A percentile compares a stretch with the other conserved stretches of the same genome.
Conservation (phyloP, 306 rosid genomes). For the Prunus mongolica region DNA sequence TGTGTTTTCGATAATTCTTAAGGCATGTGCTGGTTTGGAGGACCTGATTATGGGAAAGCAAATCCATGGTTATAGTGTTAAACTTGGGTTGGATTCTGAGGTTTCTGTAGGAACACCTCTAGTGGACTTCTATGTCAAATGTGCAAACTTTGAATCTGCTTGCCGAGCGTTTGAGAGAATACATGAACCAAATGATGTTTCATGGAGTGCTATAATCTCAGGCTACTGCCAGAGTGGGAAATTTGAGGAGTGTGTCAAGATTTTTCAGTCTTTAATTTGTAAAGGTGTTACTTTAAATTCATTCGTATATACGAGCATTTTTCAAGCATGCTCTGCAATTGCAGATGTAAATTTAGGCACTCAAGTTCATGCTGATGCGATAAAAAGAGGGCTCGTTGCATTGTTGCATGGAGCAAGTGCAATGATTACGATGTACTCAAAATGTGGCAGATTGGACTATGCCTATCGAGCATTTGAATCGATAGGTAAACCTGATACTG, state of each 20-base stretch:
- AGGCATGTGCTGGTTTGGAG: conserved; percentile 51
- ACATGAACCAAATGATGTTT: conserved; percentile 49
- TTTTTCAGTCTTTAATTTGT: conserved; percentile 41
- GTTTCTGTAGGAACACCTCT: conserved; percentile 68
- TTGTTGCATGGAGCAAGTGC: conserved; percentile 53
- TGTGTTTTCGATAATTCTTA: conserved; percentile 52
- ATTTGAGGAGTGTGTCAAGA: conserved; percentile 40
- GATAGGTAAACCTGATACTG: conserved; percentile 46
- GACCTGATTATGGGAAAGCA: conserved; percentile 41
- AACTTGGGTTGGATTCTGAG: conserved; percentile 53
- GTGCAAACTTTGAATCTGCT: conserved; percentile 47
- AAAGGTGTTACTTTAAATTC: conserved; percentile 47
- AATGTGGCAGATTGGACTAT: conserved; percentile 53
- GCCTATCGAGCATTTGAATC: conserved; percentile 48
- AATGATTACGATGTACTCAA: conserved; percentile 63
- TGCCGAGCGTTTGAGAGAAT: conserved; percentile 43
- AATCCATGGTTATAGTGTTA: conserved; percentile 45
- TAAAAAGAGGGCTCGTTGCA: conserved; percentile 44
- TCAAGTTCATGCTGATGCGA: conserved; percentile 61
- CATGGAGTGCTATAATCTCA: conserved; percentile 56
- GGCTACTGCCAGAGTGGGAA: conserved; percentile 57
- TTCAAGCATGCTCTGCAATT: conserved; percentile 57
- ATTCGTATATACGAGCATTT: conserved; percentile 48
- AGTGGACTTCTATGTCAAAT: conserved; percentile 57
- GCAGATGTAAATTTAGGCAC: conserved; percentile 42